phyloP scores from a whole-genome alignment of 2,329 filamentous ascomycete species.

The Atkinsonella texensis region DNA sequence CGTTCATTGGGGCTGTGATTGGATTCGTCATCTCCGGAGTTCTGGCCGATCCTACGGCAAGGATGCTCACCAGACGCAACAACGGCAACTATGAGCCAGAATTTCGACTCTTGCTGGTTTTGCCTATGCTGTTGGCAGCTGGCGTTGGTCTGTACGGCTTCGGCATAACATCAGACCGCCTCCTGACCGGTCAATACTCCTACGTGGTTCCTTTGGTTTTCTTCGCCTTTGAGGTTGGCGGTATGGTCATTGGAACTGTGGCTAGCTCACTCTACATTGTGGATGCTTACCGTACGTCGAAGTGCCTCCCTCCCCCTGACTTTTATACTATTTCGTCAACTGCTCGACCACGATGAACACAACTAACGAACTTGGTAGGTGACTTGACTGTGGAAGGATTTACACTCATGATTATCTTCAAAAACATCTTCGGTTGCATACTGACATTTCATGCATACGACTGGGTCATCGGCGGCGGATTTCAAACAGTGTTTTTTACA shows the following conservation, averaged over 20 bases:
- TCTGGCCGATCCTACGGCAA: constrained; percentile 61
- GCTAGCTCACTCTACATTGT: constrained; percentile 80
- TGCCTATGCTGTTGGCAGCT: constrained; percentile 70
- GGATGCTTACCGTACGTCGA: constrained; percentile 69
- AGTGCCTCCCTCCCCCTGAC: background rate
- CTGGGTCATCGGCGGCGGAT: constrained; percentile 62
- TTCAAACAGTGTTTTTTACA: constrained; percentile 50
- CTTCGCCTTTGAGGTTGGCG: constrained; percentile 72
- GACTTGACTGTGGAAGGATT: constrained; percentile 80
- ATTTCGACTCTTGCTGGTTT: constrained; percentile 71
- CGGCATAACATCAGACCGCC: constrained; percentile 56
- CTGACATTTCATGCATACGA: constrained; percentile 75
- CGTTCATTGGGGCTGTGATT: constrained; percentile 70
- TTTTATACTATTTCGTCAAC: background rate
- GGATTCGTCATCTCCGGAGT: constrained; percentile 68
- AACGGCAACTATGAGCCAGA: constrained; percentile 81
- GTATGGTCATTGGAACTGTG: constrained; percentile 87
- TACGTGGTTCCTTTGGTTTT: constrained; percentile 71
- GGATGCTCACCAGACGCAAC: constrained; percentile 60
- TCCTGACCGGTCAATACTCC: constrained; percentile 42
- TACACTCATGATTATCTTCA: constrained; percentile 83
- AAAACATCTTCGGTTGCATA: constrained; percentile 84
- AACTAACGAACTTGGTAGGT: constrained; percentile 30
- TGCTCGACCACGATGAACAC: background rate
- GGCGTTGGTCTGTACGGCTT: constrained; percentile 76